phyloP scores from a whole-genome alignment of 1,139 yeast genomes.

The Hansenula lynferdii region DNA sequence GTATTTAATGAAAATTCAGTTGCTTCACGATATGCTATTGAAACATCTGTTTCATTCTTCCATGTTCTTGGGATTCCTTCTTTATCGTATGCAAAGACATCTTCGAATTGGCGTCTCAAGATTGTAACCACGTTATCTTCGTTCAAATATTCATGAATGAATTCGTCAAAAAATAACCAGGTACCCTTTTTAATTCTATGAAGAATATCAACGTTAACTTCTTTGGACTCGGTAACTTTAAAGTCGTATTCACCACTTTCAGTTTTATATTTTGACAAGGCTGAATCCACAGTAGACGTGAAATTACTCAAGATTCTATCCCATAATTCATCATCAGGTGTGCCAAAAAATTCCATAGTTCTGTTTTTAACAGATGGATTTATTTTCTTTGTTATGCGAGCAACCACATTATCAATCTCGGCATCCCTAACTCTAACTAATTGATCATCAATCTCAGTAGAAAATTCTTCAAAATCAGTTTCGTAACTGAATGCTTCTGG shows the following conservation, averaged over 20 bases:
- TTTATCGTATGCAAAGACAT: slow-evolving; percentile 74
- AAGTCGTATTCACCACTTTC: slow-evolving; percentile 44
- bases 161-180: slow-evolving; percentile 61
- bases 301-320: slow-evolving; percentile 49
- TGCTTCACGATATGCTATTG: slow-evolving; percentile 55
- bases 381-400: slow-evolving; percentile 37
- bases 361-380: slow-evolving; percentile 35
- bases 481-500: slow-evolving; percentile 21
- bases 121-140: slow-evolving; percentile 54
- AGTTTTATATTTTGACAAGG: slow-evolving; percentile 25
- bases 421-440: slow-evolving; percentile 37
- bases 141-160: slow-evolving; percentile 54
- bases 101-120: slow-evolving; percentile 73
- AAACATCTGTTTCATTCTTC: slow-evolving; percentile 71
- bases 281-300: slow-evolving; percentile 31
- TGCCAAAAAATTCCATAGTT: slow-evolving; percentile 34
- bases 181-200: slow-evolving; percentile 45
- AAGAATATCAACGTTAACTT: slow-evolving; percentile 37
- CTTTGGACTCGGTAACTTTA: slow-evolving; percentile 50
- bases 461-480: slow-evolving; percentile 28
- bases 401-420: slow-evolving; percentile 39
- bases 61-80: slow-evolving; percentile 81
- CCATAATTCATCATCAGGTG: slow-evolving; percentile 57
- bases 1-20: slow-evolving; percentile 50
- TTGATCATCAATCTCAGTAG: slow-evolving; percentile 21